Percentiles rank a stretch among this genome's conserved stretches.
Evolutionary conservation across 2,329 filamentous ascomycete genomes (phyloP).

Genomic region (Colletotrichum lupini): DNA sequence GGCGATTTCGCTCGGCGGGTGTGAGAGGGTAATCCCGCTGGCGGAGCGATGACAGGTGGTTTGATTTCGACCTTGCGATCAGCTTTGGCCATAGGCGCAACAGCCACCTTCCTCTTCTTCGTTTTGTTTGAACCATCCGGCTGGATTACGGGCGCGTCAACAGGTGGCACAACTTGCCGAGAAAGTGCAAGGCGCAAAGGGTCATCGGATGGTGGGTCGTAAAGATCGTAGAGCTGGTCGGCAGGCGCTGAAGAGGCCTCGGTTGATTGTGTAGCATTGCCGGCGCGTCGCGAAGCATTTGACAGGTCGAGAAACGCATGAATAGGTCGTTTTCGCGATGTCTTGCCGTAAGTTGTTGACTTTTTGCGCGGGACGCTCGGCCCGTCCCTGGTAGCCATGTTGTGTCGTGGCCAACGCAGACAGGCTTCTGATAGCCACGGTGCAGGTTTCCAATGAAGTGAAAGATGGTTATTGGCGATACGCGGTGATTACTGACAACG

Average conservation of each 20-base stretch:
- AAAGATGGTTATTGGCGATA: neutral
- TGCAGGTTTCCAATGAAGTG: neutral
- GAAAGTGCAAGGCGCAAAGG: neutral
- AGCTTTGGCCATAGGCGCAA: neutral
- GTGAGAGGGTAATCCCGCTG: neutral
- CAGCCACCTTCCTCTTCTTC: slow-evolving; percentile 26
- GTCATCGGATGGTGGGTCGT: slow-evolving; percentile 24
- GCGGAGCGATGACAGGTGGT: neutral
- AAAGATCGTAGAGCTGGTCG: slow-evolving; percentile 16
- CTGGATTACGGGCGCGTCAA: neutral
- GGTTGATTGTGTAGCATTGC: neutral
- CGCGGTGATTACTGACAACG: neutral
- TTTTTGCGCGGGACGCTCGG: slow-evolving; percentile 29
- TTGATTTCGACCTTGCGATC: slow-evolving; percentile 12
- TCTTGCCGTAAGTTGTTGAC: slow-evolving; percentile 36
- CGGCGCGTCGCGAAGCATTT: slow-evolving; percentile 11
- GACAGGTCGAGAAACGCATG: slow-evolving; percentile 32
- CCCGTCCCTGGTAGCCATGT: slow-evolving; percentile 33
- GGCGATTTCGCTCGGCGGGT: slow-evolving; percentile 15
- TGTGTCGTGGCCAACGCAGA: neutral
- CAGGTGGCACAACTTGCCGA: slow-evolving; percentile 5
- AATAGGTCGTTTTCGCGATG: slow-evolving; percentile 32
- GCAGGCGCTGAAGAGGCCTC: neutral
- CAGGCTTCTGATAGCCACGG: neutral
- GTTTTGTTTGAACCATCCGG: neutral